Evolutionary conservation across 1,284 basidiomycete species (phyloP).

Genomic region (Malassezia pachydermatis): DNA sequence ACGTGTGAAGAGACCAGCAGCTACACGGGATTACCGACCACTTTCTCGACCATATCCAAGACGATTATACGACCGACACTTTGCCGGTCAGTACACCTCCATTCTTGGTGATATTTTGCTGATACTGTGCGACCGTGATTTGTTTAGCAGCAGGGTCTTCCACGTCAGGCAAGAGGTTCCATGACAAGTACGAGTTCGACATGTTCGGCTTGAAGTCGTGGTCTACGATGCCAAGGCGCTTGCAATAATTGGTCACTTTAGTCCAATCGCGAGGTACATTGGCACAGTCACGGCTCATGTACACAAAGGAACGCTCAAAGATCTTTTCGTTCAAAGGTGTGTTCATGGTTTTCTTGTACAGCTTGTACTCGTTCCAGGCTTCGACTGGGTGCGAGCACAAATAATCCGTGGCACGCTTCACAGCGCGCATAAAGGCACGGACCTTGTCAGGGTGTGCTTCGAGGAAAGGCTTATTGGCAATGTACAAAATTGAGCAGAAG

Average conservation of each 20-base stretch:
- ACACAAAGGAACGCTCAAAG: slow-evolving; percentile 46
- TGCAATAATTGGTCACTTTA: slow-evolving; percentile 49
- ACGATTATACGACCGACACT: background rate
- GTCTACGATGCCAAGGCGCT: slow-evolving; percentile 48
- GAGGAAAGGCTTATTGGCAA: slow-evolving; percentile 40
- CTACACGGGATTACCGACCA: no score
- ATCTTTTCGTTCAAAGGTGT: slow-evolving; percentile 39
- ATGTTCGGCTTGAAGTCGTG: slow-evolving; percentile 47
- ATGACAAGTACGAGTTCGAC: slow-evolving; percentile 46
- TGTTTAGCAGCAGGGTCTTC: slow-evolving; percentile 33
- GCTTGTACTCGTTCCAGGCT: slow-evolving; percentile 48
- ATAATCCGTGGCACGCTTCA: slow-evolving; percentile 49
- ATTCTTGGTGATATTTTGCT: slow-evolving; percentile 21
- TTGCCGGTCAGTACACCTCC: slow-evolving; percentile 10
- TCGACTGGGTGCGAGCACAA: slow-evolving; percentile 41
- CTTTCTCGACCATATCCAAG: background rate
- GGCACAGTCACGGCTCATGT: slow-evolving; percentile 47
- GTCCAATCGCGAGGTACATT: slow-evolving; percentile 37
- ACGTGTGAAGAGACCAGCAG: no score
- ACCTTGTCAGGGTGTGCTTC: slow-evolving; percentile 44
- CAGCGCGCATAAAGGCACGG: slow-evolving; percentile 48
- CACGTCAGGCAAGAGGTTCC: slow-evolving; percentile 26
- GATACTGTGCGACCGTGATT: slow-evolving; percentile 27
- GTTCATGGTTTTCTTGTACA: slow-evolving; percentile 47
- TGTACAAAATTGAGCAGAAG: slow-evolving; percentile 47